A percentile compares a stretch with the other conserved stretches of the same genome.
These are phyloP conservation scores for Hypoxylon rubiginosum DNA, from an alignment of 2,329 filamentous ascomycete genomes.

Conservation along the genomic window DNA sequence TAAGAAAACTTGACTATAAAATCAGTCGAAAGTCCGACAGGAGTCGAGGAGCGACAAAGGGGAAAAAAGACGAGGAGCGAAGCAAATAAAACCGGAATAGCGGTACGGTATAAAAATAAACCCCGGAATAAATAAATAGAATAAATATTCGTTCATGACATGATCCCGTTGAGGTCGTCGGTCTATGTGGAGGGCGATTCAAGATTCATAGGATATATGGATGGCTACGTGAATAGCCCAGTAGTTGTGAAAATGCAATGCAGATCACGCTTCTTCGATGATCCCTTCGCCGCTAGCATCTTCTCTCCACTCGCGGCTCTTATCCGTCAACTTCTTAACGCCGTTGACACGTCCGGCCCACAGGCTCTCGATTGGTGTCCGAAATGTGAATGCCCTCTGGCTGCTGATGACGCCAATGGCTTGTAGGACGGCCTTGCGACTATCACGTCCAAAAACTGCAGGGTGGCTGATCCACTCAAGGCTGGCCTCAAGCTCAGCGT, in stretches of 20 bases:
- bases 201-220: constrained; percentile 33
- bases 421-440: constrained; percentile 94
- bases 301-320: constrained; percentile 92
- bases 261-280: constrained; percentile 69
- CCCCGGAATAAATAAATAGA: constrained; percentile 36
- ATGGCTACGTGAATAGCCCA: constrained; percentile 16
- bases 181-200: constrained; percentile 33
- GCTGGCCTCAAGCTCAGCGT: constrained; percentile 89
- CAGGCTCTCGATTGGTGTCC: constrained; percentile 87
- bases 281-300: constrained; percentile 81
- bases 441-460: constrained; percentile 92
- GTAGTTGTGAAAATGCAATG: constrained; percentile 15
- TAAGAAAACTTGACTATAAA: constrained; percentile 25
- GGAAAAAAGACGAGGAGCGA: constrained; percentile 11
- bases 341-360: constrained; percentile 89
- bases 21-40: constrained; percentile 6
- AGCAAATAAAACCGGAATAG: constrained; percentile 3
- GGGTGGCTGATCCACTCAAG: constrained; percentile 99
- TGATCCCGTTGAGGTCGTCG: constrained; percentile 43
- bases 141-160: constrained; percentile 43
- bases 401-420: constrained; percentile 97
- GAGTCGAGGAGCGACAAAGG: constrained; percentile 25
- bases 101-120: background rate
- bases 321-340: constrained; percentile 83
- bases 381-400: constrained; percentile 93